Evolutionary conservation across 768 basidiomycete species (phyloP).

Genomic region (Tephrocybe sp.): DNA sequence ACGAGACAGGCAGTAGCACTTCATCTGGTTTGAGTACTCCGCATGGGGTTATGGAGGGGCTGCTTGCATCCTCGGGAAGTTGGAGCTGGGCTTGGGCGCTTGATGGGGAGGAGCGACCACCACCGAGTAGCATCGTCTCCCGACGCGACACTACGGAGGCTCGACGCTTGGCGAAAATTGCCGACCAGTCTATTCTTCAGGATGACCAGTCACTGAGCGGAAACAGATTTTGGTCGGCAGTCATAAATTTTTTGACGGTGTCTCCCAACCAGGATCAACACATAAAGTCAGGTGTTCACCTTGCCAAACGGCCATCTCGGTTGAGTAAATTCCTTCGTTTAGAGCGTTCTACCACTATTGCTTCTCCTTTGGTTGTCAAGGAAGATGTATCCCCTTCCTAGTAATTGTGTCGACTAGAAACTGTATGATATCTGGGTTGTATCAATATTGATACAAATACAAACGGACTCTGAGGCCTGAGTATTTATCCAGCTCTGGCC

Average conservation of each 20-base stretch:
- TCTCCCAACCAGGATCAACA: conserved; percentile 42
- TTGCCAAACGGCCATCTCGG: conserved; percentile 6
- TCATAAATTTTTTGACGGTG: conserved; percentile 63
- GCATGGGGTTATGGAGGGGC: conserved; percentile 33
- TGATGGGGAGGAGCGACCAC: conserved; percentile 78
- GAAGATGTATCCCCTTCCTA: too few species aligned
- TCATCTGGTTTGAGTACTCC: conserved; percentile 17
- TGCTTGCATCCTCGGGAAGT: conserved; percentile 47
- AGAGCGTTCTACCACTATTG: conserved; percentile 2
- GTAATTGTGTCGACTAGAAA: too few species aligned
- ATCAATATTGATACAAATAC: too few species aligned
- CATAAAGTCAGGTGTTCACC: neutral
- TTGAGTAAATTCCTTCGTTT: conserved; percentile 8
- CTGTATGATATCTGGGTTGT: too few species aligned
- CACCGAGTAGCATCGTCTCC: conserved; percentile 90
- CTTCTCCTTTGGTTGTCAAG: too few species aligned
- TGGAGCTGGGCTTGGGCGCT: conserved; percentile 89
- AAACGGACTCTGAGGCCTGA: too few species aligned
- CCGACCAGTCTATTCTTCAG: conserved; percentile 64
- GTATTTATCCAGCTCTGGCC: too few species aligned
- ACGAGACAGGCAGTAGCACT: conserved; percentile 25
- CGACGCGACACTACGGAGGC: conserved; percentile 86
- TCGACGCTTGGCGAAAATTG: conserved; percentile 66
- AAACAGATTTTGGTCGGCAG: conserved; percentile 71
- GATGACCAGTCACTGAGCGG: conserved; percentile 58